Evolutionary conservation across 2,329 filamentous ascomycete genomes (phyloP).

Genomic region (Colletotrichum sp.): DNA sequence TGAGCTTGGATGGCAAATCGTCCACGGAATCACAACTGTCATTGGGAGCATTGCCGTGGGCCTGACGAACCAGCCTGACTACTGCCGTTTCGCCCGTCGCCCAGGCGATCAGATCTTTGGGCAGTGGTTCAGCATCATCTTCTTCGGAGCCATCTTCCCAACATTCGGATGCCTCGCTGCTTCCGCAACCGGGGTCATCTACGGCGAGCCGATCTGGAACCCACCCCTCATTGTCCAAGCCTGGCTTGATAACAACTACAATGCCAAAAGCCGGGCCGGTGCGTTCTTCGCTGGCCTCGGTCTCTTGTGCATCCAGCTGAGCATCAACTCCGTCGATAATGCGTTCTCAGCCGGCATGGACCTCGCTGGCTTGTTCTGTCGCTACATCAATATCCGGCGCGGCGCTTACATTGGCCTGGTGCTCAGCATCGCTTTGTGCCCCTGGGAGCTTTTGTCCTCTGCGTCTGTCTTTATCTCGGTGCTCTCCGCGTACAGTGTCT

Average conservation of each 20-base stretch:
- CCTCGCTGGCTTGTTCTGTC: slow-evolving; percentile 54
- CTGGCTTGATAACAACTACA: slow-evolving; percentile 7
- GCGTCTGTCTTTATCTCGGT: slow-evolving; percentile 40
- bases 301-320: slow-evolving; percentile 18
- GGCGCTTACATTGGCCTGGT: slow-evolving; percentile 54
- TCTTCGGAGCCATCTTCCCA: slow-evolving; percentile 41
- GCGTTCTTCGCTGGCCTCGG: slow-evolving; percentile 23
- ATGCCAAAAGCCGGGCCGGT: slow-evolving; percentile 6
- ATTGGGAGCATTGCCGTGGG: slow-evolving; percentile 50
- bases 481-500: slow-evolving; percentile 39
- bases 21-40: slow-evolving; percentile 42
- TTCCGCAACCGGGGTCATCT: slow-evolving; percentile 29
- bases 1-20: slow-evolving; percentile 39
- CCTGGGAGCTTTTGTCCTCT: slow-evolving; percentile 54
- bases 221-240: slow-evolving; percentile 29
- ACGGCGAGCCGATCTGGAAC: slow-evolving; percentile 44
- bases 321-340: slow-evolving; percentile 23
- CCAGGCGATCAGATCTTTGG: slow-evolving; percentile 46
- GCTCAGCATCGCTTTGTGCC: slow-evolving; percentile 48
- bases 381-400: slow-evolving; percentile 60
- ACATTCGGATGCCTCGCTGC: slow-evolving; percentile 42
- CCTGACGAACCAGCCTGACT: slow-evolving; percentile 49
- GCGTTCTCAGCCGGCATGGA: slow-evolving; percentile 56
- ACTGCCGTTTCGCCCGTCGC: slow-evolving; percentile 43
- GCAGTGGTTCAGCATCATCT: slow-evolving; percentile 40